Evolutionary conservation across 257 asterid genomes (phyloP).

Genomic region (Penstemon davidsonii): DNA sequence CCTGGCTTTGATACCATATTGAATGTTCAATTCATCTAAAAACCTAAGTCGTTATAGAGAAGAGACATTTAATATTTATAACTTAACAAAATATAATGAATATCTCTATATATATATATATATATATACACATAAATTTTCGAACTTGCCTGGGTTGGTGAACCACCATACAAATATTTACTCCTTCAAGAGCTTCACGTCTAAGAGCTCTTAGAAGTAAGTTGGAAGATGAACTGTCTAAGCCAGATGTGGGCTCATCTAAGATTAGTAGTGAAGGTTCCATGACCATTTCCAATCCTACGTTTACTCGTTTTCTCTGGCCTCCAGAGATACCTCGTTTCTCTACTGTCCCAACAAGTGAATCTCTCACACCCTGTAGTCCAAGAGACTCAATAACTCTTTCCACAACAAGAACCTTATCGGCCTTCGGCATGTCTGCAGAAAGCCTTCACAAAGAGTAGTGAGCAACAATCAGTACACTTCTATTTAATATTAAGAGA

Average conservation of each 20-base stretch:
- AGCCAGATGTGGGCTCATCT: constrained; percentile 97
- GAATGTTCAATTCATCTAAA: background rate
- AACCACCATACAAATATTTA: constrained; percentile 92
- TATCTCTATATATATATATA: background rate
- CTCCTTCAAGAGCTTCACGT: constrained; percentile 98
- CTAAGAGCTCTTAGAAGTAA: constrained; percentile 91
- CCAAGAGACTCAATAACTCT: constrained; percentile 96
- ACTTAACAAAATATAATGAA: background rate
- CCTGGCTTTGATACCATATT: too few species aligned
- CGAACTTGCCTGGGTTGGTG: constrained; percentile 85
- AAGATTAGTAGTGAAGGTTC: constrained; percentile 90
- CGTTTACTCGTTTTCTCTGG: constrained; percentile 93
- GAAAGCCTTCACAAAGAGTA: constrained; percentile 60
- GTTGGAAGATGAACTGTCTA: constrained; percentile 91
- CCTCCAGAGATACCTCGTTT: constrained; percentile 97
- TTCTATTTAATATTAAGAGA: too few species aligned
- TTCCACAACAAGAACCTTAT: constrained; percentile 91
- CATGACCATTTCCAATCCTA: constrained; percentile 94
- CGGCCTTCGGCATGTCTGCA: constrained; percentile 77
- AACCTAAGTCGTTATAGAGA: background rate
- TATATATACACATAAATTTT: background rate
- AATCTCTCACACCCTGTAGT: constrained; percentile 83
- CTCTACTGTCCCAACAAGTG: constrained; percentile 92
- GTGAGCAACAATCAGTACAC: constrained; percentile 34
- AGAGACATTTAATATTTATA: constrained; percentile 12